Percentiles rank a stretch among this genome's conserved stretches.
Evolutionary conservation across 208 protist species (phyloP).

Genomic region (Endotrypanum monterogeii): DNA sequence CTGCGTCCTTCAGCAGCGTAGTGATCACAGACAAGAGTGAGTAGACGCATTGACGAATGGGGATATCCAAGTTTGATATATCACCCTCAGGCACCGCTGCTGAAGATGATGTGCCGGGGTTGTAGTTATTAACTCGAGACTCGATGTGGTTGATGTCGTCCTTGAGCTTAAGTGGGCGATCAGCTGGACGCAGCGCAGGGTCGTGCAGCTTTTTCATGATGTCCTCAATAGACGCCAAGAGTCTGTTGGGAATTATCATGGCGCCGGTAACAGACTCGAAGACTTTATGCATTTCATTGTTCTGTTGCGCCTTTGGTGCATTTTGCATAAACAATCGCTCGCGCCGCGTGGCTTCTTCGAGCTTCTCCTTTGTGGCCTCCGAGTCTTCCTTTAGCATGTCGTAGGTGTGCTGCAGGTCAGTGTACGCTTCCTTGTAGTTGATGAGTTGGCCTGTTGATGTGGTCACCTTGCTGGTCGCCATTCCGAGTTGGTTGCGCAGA

Average conservation of each 20-base stretch:
- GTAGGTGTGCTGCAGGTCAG: slow-evolving; percentile 29
- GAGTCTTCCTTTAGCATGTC: slow-evolving; percentile 38
- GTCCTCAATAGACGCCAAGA: not conserved
- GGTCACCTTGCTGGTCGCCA: slow-evolving; percentile 31
- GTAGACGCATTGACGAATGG: slow-evolving; percentile 21
- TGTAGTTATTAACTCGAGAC: slow-evolving; percentile 10
- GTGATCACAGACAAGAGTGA: slow-evolving; percentile 6
- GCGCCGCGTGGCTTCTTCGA: slow-evolving; percentile 25
- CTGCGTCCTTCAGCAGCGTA: slow-evolving; percentile 14
- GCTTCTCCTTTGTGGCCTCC: slow-evolving; percentile 26
- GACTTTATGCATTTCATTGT: slow-evolving; percentile 23
- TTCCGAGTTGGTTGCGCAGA: slow-evolving; percentile 48
- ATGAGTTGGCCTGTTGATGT: slow-evolving; percentile 32
- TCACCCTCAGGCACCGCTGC: not conserved
- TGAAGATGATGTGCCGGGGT: not conserved
- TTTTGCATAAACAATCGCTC: slow-evolving; percentile 8
- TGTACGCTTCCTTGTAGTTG: slow-evolving; percentile 46
- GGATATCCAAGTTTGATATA: slow-evolving; percentile 12
- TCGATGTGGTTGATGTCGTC: slow-evolving; percentile 17
- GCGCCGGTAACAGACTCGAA: slow-evolving; percentile 19
- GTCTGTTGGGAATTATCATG: slow-evolving; percentile 18
- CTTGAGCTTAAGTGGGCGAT: slow-evolving; percentile 20
- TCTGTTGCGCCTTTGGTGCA: not conserved
- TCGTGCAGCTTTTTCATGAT: slow-evolving; percentile 28
- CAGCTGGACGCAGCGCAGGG: slow-evolving; percentile 19